These are phyloP conservation scores for Serendipita vermifera DNA, from an alignment of 768 basidiomycete genomes.

Conservation along the genomic window DNA sequence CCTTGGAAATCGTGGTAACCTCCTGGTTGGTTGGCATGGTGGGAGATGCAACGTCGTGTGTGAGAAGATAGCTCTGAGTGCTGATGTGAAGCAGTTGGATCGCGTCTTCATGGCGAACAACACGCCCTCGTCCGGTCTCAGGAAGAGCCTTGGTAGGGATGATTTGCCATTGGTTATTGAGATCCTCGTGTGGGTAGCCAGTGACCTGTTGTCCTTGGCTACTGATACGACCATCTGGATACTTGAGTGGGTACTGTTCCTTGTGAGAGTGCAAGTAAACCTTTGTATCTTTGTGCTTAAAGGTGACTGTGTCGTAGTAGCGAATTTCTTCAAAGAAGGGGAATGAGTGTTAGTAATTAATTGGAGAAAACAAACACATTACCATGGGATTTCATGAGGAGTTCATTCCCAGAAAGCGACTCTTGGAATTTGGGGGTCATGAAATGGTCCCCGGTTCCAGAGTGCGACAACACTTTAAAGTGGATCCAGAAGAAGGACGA, in stretches of 20 bases:
- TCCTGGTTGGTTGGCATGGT: constrained; percentile 98
- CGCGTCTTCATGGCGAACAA: constrained; percentile 80
- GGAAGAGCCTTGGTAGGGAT: constrained; percentile 92
- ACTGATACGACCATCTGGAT: constrained; percentile 90
- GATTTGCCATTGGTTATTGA: constrained; percentile 92
- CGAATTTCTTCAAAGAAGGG: constrained; percentile 54
- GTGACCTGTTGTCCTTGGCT: constrained; percentile 98
- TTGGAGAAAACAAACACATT: constrained; percentile 19
- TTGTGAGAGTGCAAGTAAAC: constrained; percentile 87
- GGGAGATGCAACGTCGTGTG: constrained; percentile 95
- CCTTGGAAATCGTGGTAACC: constrained; percentile 83
- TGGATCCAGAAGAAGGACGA: constrained; percentile 94
- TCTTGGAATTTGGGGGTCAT: constrained; percentile 99
- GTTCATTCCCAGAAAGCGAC: constrained; percentile 80
- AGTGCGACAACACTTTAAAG: constrained; percentile 73
- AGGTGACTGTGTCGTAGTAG: constrained; percentile 77
- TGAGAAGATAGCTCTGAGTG: constrained; percentile 72
- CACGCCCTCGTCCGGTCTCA: constrained; percentile 82
- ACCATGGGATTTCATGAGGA: constrained; percentile 89
- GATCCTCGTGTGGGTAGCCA: constrained; percentile 85
- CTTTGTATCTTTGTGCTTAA: constrained; percentile 88
- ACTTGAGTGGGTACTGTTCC: constrained; percentile 82
- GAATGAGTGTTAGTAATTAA: constrained; percentile 4
- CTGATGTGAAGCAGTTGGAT: constrained; percentile 80
- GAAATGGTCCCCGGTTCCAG: constrained; percentile 88